Base-by-base conservation (phyloP, 2,329 filamentous ascomycete species). In the Colletotrichum orbiculare region DNA sequence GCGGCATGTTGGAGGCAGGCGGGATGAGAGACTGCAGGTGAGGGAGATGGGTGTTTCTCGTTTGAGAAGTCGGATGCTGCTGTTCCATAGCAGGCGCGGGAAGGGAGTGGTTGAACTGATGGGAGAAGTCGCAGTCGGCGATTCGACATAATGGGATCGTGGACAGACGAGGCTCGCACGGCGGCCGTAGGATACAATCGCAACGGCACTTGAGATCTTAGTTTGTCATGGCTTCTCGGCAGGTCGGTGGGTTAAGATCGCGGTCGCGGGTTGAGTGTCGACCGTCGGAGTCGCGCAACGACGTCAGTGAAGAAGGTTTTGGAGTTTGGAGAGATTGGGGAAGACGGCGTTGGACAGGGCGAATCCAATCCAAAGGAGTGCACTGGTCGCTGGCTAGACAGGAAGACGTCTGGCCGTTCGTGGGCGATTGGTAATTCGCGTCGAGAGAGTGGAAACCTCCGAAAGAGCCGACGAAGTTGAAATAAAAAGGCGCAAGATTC, bases 1-100 rank as follows among this genome's bases (percentile, higher is more conserved):
- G 80, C 67, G 82, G 68, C 53, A 81, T 77, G 6, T 77, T 70
- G 53, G 78, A 74, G 35, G 73, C 72, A 43, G 76, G 75, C 15
- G 64, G 55, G n/a, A 61, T 59, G n/a, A 68, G 33, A 38, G 67
- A 47, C 33, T 67, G 60, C 17, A 68, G 56, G 6, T 67, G 67
- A 50, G 64, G 55, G 38, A 61, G 55, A 11, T 57, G 64, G 49
- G 48, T 15, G 17, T 54, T 56, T 55, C 60, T 64, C 64, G 53
- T 42, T 33, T 47, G 53, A 42, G 63, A 52, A 53, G 48, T 42
- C 39, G 57, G 56, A 33, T 60, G 48, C 43, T 58, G 60, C 52
- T 64, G 54, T 60, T 64, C 62, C 62, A 65, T 65, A 12, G 15
- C 53, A 17, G 42, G 52, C 12, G 50, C 52, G 39, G 33, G 42